Conservation (phyloP, 208 protist genomes). For the Porcisia deanei region DNA sequence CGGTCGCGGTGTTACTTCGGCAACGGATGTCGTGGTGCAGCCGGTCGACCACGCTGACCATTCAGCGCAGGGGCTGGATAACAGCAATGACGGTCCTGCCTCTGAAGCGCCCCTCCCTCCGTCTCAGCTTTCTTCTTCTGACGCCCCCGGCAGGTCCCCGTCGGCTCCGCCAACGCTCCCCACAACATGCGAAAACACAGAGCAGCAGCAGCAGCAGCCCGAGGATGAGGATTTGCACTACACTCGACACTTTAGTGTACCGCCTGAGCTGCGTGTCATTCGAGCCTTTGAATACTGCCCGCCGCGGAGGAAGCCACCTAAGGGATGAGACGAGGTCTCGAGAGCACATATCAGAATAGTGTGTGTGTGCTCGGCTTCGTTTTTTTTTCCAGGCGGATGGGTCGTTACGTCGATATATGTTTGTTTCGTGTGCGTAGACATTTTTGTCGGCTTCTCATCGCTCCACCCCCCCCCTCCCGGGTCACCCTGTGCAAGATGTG, state of each 20-base stretch:
- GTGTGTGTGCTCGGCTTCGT: not conserved
- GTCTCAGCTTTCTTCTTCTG: not conserved
- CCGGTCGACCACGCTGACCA: not conserved
- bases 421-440: too few relatives aligned
- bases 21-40: conserved; percentile 22
- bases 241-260: conserved; percentile 36
- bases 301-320: conserved; percentile 20
- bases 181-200: not conserved
- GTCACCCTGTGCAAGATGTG: too few relatives aligned
- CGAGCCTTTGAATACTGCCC: conserved; percentile 67
- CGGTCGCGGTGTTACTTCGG: not conserved
- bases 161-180: not conserved
- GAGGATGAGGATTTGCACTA: conserved; percentile 31
- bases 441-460: too few relatives aligned
- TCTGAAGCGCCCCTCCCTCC: not conserved
- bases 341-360: not conserved
- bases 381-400: not conserved
- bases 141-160: not conserved
- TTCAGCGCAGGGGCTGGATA: not conserved
- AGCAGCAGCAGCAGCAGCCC: not conserved
- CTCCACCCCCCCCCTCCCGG: too few relatives aligned
- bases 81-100: conserved; percentile 4
- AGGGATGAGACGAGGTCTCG: not conserved
- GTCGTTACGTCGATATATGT: too few relatives aligned
- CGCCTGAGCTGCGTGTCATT: conserved; percentile 54